Base-by-base conservation (phyloP, 1,284 basidiomycete genomes). In the Grifola frondosa region DNA sequence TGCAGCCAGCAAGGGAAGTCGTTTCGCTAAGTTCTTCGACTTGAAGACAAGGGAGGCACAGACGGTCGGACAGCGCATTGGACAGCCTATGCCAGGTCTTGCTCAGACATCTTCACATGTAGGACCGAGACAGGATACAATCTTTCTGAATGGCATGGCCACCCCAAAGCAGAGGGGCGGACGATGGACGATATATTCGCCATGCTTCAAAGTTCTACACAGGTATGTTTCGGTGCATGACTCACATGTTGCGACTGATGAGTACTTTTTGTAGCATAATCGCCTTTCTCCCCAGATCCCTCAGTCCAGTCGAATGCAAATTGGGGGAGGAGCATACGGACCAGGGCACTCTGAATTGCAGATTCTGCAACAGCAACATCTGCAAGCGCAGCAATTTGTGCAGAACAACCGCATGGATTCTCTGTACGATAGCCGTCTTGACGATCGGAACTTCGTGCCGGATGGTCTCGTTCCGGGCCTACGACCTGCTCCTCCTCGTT, bases 401-500 rank as follows among this genome's bases (percentile, higher is more conserved):
- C 60, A 48, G 36, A 64, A 62, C 23, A 52, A 64, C 49, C 81
- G 82, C 22, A 66, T 84, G 26, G 86, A 89, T 37, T 65, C 82
- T 4, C 59, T 88, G 16, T 87, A 86, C 53, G 86, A 86, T 42
- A 84, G 80, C 55, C 80, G 78, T 26, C 61, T 78, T 29, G 84
- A 89, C 36, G 86, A 89, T 53, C 75, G 86, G 44, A 80, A 75
- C 52, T 91, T 91, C 55, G 77, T 88, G 22, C 85, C 88, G 8
- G 86, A 91, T 64, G 85, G 84, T 24, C 79, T 91, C 75, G 88
- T 91, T 9, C 88, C 88, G 30, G 88, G 88, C 13, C 71, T 91
- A 24, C 80, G 87, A 31, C 76, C 83, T 28, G 73, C 71, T 16
- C 78, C 76, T 34, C 77, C 78, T 8, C 59, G 62, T 33, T 74